Conservation (phyloP, 2,329 filamentous ascomycete species). For the Pestalotiopsis sp. region DNA sequence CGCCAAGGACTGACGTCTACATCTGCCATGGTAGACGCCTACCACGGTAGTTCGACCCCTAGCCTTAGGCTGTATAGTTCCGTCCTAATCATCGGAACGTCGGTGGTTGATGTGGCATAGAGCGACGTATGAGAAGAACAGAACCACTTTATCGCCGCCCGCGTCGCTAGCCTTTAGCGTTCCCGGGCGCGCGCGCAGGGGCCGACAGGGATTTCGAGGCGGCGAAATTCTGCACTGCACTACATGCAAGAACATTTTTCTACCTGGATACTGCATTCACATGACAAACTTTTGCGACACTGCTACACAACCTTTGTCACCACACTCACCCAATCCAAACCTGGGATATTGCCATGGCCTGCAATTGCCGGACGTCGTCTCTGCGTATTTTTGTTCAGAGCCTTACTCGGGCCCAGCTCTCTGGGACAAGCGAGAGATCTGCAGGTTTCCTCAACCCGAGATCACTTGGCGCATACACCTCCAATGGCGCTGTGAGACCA, state of each 20-base stretch:
- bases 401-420: constrained; percentile 34
- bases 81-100: not conserved
- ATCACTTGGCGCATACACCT: constrained; percentile 16
- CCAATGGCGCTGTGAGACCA: constrained; percentile 17
- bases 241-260: not conserved
- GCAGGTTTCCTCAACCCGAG: constrained; percentile 13
- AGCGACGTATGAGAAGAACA: not conserved
- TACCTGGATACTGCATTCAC: not conserved
- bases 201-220: not conserved
- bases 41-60: not conserved
- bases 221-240: not conserved
- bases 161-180: not conserved
- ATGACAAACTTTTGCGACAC: not conserved
- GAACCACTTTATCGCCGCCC: not conserved
- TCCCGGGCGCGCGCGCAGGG: constrained; percentile 9
- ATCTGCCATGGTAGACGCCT: not conserved
- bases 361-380: constrained; percentile 48
- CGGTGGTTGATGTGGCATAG: not conserved
- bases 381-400: constrained; percentile 52
- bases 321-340: not conserved
- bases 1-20: not conserved
- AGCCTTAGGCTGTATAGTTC: not conserved
- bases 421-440: constrained; percentile 20
- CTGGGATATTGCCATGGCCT: constrained; percentile 42
- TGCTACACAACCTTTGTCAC: not conserved